Evolutionary conservation across 176 grass and related monocot species (phyloP).

Genomic region (Musa beccarii): DNA sequence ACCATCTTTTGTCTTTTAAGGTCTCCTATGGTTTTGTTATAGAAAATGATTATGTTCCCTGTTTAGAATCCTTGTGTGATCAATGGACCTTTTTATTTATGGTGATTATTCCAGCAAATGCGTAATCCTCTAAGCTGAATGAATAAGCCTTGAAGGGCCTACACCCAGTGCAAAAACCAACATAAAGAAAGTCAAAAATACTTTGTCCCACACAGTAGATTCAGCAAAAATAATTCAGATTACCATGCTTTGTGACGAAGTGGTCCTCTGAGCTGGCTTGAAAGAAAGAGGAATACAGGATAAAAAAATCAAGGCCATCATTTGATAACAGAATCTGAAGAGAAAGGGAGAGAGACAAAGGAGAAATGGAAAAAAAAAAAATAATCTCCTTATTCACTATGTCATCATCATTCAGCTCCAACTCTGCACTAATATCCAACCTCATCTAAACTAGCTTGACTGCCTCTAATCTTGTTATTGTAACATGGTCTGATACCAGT

Average conservation of each 20-base stretch:
- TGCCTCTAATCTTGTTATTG: neutral
- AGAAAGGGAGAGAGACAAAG: neutral
- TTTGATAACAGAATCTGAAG: neutral
- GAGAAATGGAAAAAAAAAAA: neutral
- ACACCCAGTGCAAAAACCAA: too few relatives aligned
- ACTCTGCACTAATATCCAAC: neutral
- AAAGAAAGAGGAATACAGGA: neutral
- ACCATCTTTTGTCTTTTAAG: neutral
- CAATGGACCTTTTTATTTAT: too few relatives aligned
- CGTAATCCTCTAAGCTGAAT: too few relatives aligned
- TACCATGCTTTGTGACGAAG: too few relatives aligned
- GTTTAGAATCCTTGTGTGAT: too few relatives aligned
- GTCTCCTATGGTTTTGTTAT: neutral
- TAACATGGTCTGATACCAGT: neutral
- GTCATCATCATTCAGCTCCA: neutral
- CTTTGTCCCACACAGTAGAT: too few relatives aligned
- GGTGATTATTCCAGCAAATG: too few relatives aligned
- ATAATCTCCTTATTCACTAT: neutral
- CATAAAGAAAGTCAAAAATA: too few relatives aligned
- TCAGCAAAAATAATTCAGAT: too few relatives aligned
- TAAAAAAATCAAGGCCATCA: neutral
- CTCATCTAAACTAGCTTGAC: neutral
- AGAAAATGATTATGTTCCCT: too few relatives aligned
- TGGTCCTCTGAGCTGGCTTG: too few relatives aligned
- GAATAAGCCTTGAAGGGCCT: too few relatives aligned